Evolutionary conservation across 768 basidiomycete genomes (phyloP), one percentile per base, ranked within the genome.

Genomic region (Serendipita vermifera): DNA sequence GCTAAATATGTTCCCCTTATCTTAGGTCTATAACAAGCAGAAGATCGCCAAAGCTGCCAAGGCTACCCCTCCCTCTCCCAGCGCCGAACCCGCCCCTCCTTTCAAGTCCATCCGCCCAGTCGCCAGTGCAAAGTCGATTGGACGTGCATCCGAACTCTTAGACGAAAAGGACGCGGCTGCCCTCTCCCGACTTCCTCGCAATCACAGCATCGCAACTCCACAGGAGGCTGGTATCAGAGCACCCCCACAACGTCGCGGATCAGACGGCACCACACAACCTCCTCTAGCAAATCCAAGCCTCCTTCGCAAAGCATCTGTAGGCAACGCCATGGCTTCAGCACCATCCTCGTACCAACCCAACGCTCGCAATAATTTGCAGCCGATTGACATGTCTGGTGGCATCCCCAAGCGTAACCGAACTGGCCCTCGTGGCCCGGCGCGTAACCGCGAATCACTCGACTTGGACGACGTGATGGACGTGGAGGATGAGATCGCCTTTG

Each of bases 1-100:
- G 11, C 32, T 57, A 36, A 54, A 36, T 20, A 36, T 59, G 48
- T 57, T 35, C n/a, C 27, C n/a, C 38, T 55, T 14, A 59, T 20
- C 36, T 57, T 59, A 85, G 84, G 76, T 77, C 61, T 78, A 80
- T 73, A 85, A 85, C 76, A 82, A 79, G 73, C 83, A 85, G 69
- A 82, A 81, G 69, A 75, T 74, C 55, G 41, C 40, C 58, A 29
- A 51, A 41, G 38, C 57, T 38, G 36, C 41, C 58, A 61, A 57
- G 24, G 9, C 48, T 1, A 55, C 58, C 54, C 59, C 59, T 14
- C 24, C 59, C 14, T 55, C 54, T 33, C 22, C 55, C 27, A 61
- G 56, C 55, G 43, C 31, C 36, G 41, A 54, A 46, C 39, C 40
- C 26, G 31, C 46, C 17, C 46, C 46, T 51, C 46, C 46, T n/a